These are phyloP conservation scores for Pythium scleroteichum DNA, from an alignment of 352 stramenopile genomes.

Conservation along the genomic window DNA sequence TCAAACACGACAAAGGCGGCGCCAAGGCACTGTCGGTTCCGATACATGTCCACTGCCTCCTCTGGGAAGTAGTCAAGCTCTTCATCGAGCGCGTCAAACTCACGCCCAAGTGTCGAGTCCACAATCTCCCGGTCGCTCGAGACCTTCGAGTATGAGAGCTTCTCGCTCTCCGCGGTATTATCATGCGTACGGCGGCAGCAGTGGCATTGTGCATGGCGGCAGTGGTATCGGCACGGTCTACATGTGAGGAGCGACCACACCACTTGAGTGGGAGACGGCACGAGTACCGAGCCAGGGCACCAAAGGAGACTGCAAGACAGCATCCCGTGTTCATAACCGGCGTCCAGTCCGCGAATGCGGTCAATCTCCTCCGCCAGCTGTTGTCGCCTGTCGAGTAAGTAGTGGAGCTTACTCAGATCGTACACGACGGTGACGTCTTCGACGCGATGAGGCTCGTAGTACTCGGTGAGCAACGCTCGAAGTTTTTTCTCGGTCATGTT, in stretches of 20 bases:
- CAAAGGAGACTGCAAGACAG: slow-evolving; percentile 71
- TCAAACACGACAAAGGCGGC: slow-evolving; percentile 78
- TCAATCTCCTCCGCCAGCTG: slow-evolving; percentile 52
- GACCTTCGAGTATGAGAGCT: slow-evolving; percentile 31
- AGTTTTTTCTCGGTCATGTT: slow-evolving; percentile 51
- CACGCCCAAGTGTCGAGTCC: slow-evolving; percentile 18
- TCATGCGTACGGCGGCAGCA: slow-evolving; percentile 36
- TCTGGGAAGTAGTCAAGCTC: slow-evolving; percentile 76
- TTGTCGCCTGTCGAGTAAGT: slow-evolving; percentile 49
- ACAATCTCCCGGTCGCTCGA: slow-evolving; percentile 35
- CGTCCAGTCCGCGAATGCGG: slow-evolving; percentile 55
- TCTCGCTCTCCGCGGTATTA: not conserved
- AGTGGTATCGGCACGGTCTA: slow-evolving; percentile 59
- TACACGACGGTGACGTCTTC: slow-evolving; percentile 68
- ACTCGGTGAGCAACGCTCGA: slow-evolving; percentile 36
- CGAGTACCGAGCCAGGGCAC: slow-evolving; percentile 58
- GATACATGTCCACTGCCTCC: slow-evolving; percentile 62
- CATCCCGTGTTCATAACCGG: slow-evolving; percentile 48
- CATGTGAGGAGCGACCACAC: slow-evolving; percentile 50
- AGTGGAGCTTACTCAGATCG: slow-evolving; percentile 61
- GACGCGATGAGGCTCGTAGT: slow-evolving; percentile 41
- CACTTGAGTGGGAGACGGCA: slow-evolving; percentile 44
- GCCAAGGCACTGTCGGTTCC: slow-evolving; percentile 54
- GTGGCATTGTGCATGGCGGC: slow-evolving; percentile 44
- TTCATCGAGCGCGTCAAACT: slow-evolving; percentile 48